Conservation (phyloP, 768 basidiomycete species). For the Pisolithus orientalis region DNA sequence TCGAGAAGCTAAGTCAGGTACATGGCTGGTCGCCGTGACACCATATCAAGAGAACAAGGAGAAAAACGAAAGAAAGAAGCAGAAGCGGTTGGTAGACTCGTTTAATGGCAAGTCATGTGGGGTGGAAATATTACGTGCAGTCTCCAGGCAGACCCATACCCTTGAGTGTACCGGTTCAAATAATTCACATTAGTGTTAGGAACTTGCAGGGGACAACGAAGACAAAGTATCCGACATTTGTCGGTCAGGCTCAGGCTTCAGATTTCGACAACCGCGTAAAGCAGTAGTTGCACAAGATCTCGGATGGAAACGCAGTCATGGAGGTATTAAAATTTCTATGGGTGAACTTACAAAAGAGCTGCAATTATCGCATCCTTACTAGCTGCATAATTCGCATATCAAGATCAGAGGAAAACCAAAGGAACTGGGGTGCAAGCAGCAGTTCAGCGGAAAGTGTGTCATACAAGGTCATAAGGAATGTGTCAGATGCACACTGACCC, state of each 20-base stretch:
- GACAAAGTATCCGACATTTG: too few species aligned
- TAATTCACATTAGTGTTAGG: too few species aligned
- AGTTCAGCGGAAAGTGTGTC: conserved; percentile 38
- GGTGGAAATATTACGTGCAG: not conserved
- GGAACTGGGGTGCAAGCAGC: conserved; percentile 23
- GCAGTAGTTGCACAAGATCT: too few species aligned
- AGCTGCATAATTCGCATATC: conserved; percentile 2
- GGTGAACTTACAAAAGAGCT: conserved; percentile 11
- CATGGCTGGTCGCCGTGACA: conserved; percentile 57
- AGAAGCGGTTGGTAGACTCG: conserved; percentile 64
- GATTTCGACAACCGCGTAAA: too few species aligned
- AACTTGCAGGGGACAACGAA: too few species aligned
- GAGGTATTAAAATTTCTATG: conserved; percentile 14
- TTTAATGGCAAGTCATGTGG: not conserved
- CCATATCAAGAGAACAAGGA: conserved; percentile 53
- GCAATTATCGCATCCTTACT: conserved; percentile 3
- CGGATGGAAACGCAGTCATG: not conserved
- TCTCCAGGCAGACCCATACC: not conserved
- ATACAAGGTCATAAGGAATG: conserved; percentile 54
- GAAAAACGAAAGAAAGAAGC: conserved; percentile 74
- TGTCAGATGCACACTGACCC: conserved; percentile 45
- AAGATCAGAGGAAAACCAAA: conserved; percentile 15
- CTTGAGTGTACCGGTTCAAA: too few species aligned
- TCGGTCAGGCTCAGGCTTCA: too few species aligned
- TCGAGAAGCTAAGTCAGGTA: conserved; percentile 73